Conservation (phyloP, 306 rosid genomes). For the Ceratonia siliqua region DNA sequence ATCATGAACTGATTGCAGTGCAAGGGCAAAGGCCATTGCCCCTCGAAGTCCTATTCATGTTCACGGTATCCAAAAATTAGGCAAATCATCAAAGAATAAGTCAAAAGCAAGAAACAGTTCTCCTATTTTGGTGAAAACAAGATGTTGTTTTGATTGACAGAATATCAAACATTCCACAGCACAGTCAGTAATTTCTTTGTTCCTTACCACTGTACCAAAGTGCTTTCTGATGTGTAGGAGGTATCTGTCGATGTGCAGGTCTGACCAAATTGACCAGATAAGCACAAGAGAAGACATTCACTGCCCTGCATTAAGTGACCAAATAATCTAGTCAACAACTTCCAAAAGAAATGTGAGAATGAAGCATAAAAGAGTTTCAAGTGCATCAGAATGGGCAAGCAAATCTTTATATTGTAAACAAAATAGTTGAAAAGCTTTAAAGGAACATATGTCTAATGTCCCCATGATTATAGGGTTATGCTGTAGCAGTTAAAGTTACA, state of each 20-base stretch:
- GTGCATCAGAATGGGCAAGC: background rate
- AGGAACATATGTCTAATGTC: slow-evolving; percentile 15
- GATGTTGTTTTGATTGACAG: slow-evolving; percentile 16
- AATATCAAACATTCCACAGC: slow-evolving; percentile 18
- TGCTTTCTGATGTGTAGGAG: slow-evolving; percentile 82
- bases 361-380: background rate
- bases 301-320: slow-evolving; percentile 69
- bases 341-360: slow-evolving; percentile 15
- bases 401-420: background rate
- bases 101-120: slow-evolving; percentile 3
- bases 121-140: too few species aligned
- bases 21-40: slow-evolving; percentile 99
- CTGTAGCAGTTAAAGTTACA: slow-evolving; percentile 25
- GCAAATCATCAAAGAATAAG: slow-evolving; percentile 17
- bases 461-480: slow-evolving; percentile 18
- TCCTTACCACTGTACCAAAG: slow-evolving; percentile 97
- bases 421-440: slow-evolving; percentile 28
- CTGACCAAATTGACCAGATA: slow-evolving; percentile 88
- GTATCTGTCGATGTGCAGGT: slow-evolving; percentile 79
- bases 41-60: slow-evolving; percentile 85
- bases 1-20: slow-evolving; percentile 95
- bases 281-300: slow-evolving; percentile 92
- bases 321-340: slow-evolving; percentile 23
- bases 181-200: slow-evolving; percentile 22
- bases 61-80: slow-evolving; percentile 29